Evolutionary conservation across 192 early-diverging fungal genomes (phyloP), one percentile per base, ranked within the genome.

Genomic region (Entophlyctis helioformis): DNA sequence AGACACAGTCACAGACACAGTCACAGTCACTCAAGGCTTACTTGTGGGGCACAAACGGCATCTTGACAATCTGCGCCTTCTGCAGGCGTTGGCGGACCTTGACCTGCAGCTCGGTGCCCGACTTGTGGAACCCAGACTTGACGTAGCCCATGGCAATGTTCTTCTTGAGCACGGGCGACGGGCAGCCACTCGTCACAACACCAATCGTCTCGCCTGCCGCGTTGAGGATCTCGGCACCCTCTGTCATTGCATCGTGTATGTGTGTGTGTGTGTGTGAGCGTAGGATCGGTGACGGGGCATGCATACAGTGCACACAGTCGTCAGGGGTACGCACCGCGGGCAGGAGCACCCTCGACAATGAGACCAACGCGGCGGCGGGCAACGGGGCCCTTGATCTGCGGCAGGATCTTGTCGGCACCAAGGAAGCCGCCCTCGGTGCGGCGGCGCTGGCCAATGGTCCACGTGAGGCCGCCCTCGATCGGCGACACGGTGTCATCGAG

Each of bases 141-240:
- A 98, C 87, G 50, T 94, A 95, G 0, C 84, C 95, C 92, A 98
- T 98, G 12, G 92, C 95, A 50, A 98, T 69, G 70, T 98, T 98
- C 69, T 91, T 85, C 67, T 89, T 87, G 31, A 91, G 71, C 2
- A 79, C 77, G 2, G 95, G 95, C 4, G 83, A 80, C 22, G 95
- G 95, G 50, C 84, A 84, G 12, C 95, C 95, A 9, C 77, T 82
- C n/a, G 95, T 98, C 39, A 98, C 70, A 31, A 69, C 48, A 63
- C 63, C 63, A 43, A 64, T 62, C 5, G 32, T 15, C 9, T 62
- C 35, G 2, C 54, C 58, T 11, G 47, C 46, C 3, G 2, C 23
- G 37, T 40, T 42, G 2, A 56, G n/a, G 24, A 67, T 48, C 31
- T 54, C 52, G 16, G 63, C 65, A 5, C 54, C 54, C 51, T 67